Conservation (phyloP, 495 filamentous ascomycete species). For the Emericellopsis terricola region DNA sequence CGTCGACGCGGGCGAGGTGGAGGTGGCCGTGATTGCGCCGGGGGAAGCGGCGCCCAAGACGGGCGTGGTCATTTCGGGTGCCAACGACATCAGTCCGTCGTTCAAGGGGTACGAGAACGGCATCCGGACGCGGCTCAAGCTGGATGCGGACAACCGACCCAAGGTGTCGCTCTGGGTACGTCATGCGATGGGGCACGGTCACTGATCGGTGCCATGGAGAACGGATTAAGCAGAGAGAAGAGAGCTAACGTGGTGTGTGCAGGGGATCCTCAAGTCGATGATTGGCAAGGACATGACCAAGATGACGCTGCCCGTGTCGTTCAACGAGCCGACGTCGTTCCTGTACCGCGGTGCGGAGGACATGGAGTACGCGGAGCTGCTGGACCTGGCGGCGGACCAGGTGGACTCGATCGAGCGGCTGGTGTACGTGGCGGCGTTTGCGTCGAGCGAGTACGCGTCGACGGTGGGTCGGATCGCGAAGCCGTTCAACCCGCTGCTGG, state of each 20-base stretch:
- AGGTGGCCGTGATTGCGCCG: slow-evolving; percentile 41
- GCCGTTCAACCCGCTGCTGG: slow-evolving; percentile 89
- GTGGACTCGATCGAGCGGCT: slow-evolving; percentile 77
- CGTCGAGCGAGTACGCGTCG: slow-evolving; percentile 89
- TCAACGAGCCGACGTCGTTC: slow-evolving; percentile 97
- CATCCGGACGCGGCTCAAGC: slow-evolving; percentile 54
- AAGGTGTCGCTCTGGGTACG: slow-evolving; percentile 93
- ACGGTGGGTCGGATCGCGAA: slow-evolving; percentile 94
- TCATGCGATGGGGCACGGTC: too few relatives aligned
- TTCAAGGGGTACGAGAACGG: slow-evolving; percentile 87
- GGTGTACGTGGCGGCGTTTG: slow-evolving; percentile 93
- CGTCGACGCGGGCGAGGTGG: slow-evolving; percentile 78
- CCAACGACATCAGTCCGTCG: slow-evolving; percentile 48
- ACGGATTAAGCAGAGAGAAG: too few relatives aligned
- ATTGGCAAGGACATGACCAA: slow-evolving; percentile 99
- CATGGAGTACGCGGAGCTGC: slow-evolving; percentile 89
- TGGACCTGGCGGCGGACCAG: slow-evolving; percentile 78
- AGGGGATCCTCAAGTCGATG: slow-evolving; percentile 98
- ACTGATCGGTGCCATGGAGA: too few relatives aligned
- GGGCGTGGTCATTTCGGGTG: slow-evolving; percentile 23
- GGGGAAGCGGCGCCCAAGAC: slow-evolving; percentile 19
- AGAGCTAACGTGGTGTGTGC: slow-evolving; percentile 1
- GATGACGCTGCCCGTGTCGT: slow-evolving; percentile 96
- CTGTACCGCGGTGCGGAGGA: slow-evolving; percentile 92
- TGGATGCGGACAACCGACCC: slow-evolving; percentile 83